Base-by-base conservation (phyloP, 1,284 basidiomycete species). In the Ganoderma multipileum region DNA sequence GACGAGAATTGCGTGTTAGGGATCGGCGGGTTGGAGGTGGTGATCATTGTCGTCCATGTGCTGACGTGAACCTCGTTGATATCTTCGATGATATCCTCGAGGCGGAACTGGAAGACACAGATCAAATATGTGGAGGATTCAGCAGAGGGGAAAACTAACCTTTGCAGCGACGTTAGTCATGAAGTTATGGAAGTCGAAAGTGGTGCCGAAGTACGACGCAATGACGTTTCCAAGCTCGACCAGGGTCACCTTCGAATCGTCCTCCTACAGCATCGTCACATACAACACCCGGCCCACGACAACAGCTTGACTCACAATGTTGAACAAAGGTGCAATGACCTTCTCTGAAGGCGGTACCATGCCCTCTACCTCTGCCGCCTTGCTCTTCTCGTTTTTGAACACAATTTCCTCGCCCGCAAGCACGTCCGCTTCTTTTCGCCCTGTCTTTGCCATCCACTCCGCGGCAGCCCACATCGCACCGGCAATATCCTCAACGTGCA, bases 11-110 rank as follows among this genome's bases (percentile, higher is more conserved):
- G 93, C 0, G 92, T 91, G 67, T 92, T 91, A 5, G 86, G 82
- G 67, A 95, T 87, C 0, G 93, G 93, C 50, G 94, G 94, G 61
- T 89, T 84, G 20, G 94, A 92, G 61, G 83, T 86, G 23, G 83
- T 83, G 69, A 95, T 84, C 93, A 97, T 95, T 73, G 93, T 86
- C 1, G 89, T 92, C 95, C 95, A 97, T 6, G 89, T 90, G 70
- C 89, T 85, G 55, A 96, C 91, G 77, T 97, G 95, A 73, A 90
- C 89, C 77, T 96, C 95, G 77, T 96, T 96, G 76, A 95, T 94
- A 63, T 96, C 94, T 76, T 96, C 94, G 2, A 95, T 87, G 68
- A 89, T 82, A 72, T 94, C 92, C 54, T 91, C 87, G 55, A 91
- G 86, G 75, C 82, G 85, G 77, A 88, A 81, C 86, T 87, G 64